Conservation (phyloP, 176 grass and related monocot species). For the Oryza nivara region DNA sequence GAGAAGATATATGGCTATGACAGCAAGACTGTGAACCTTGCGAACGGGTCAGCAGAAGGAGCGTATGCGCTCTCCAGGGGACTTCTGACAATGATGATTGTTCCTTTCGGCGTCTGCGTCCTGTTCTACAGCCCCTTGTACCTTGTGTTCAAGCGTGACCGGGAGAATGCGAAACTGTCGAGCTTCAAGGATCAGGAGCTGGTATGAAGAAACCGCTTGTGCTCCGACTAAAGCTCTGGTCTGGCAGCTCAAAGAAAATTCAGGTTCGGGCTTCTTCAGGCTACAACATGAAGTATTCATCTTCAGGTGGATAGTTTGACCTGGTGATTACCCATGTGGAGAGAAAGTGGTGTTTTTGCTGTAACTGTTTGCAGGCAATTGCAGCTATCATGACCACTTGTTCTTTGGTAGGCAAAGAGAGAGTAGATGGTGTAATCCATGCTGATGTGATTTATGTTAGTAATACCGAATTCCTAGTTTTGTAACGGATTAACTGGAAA, state of each 20-base stretch:
- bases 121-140: conserved; percentile 91
- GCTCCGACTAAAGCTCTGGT: neutral
- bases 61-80: conserved; percentile 77
- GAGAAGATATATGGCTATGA: conserved; percentile 91
- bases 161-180: conserved; percentile 55
- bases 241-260: neutral
- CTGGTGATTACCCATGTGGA: neutral
- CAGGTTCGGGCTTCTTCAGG: neutral
- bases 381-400: neutral
- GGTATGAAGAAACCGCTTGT: neutral
- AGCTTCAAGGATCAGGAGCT: conserved; percentile 66
- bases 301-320: neutral
- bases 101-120: conserved; percentile 82
- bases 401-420: neutral
- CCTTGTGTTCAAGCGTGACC: conserved; percentile 70
- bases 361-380: neutral
- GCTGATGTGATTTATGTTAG: conserved; percentile 27
- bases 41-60: conserved; percentile 65
- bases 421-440: neutral
- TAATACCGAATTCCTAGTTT: neutral
- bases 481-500: conserved; percentile 11
- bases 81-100: conserved; percentile 74
- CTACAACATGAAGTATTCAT: neutral
- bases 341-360: neutral
- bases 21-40: conserved; percentile 63